Evolutionary conservation across 2,329 filamentous ascomycete species (phyloP).

Genomic region (Fusarium sp.): DNA sequence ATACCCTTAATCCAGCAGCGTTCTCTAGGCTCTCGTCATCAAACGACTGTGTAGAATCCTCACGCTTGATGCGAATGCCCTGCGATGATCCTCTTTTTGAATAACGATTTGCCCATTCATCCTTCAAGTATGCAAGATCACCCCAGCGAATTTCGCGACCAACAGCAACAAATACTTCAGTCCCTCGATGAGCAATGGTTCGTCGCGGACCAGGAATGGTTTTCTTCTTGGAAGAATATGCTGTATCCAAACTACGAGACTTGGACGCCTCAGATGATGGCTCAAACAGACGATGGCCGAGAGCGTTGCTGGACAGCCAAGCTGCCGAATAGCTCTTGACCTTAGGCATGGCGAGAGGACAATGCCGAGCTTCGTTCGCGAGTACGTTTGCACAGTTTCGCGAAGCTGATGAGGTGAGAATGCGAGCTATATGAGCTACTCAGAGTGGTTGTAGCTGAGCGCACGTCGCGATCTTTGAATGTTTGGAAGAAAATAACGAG

Average conservation of each 20-base stretch:
- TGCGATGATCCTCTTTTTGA: slow-evolving; percentile 44
- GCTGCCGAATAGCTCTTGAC: slow-evolving; percentile 84
- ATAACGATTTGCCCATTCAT: slow-evolving; percentile 51
- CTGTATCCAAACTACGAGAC: slow-evolving; percentile 50
- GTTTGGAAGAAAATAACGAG: slow-evolving; percentile 29
- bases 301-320: slow-evolving; percentile 82
- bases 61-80: slow-evolving; percentile 56
- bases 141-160: slow-evolving; percentile 94
- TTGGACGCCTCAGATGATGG: slow-evolving; percentile 51
- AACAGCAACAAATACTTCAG: slow-evolving; percentile 87
- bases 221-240: slow-evolving; percentile 55
- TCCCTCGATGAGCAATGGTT: slow-evolving; percentile 81
- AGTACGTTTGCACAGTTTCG: slow-evolving; percentile 12
- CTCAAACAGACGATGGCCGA: slow-evolving; percentile 81
- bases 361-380: not conserved
- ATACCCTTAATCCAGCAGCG: slow-evolving; percentile 46
- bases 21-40: slow-evolving; percentile 43
- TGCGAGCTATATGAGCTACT: not conserved
- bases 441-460: not conserved
- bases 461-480: slow-evolving; percentile 8
- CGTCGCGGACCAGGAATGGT: slow-evolving; percentile 59
- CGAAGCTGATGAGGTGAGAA: slow-evolving; percentile 7
- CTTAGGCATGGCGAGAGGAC: slow-evolving; percentile 72
- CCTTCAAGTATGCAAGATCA: slow-evolving; percentile 82
- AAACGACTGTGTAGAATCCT: slow-evolving; percentile 53